Conservation (phyloP, 2,329 filamentous ascomycete species). For the Trichoderma gracile region DNA sequence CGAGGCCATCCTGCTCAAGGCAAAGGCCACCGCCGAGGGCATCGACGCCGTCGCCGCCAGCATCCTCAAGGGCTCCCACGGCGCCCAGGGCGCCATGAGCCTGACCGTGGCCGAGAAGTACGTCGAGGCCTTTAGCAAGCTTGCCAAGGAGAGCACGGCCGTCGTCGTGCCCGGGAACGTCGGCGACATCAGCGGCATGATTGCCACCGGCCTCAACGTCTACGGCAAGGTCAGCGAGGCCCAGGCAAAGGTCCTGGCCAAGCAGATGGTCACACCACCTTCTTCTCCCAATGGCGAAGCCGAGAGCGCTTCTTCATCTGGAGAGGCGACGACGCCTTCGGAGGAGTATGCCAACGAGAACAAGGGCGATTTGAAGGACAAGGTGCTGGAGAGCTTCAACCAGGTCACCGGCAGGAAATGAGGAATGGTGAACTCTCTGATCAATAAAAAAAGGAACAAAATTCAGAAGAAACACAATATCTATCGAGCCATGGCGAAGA, state of each 20-base stretch:
- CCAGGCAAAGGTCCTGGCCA: slow-evolving; percentile 68
- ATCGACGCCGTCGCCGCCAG: slow-evolving; percentile 81
- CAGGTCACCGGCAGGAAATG: slow-evolving; percentile 39
- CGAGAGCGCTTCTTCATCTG: neutral
- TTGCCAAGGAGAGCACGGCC: slow-evolving; percentile 93
- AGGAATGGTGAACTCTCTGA: too few relatives aligned
- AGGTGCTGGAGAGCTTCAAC: slow-evolving; percentile 45
- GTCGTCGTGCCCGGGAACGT: slow-evolving; percentile 97
- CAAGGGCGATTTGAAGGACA: slow-evolving; percentile 41
- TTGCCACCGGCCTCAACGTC: slow-evolving; percentile 90
- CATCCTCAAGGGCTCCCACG: slow-evolving; percentile 70
- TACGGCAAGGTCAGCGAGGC: slow-evolving; percentile 89
- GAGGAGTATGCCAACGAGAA: slow-evolving; percentile 26
- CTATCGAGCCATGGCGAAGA: too few relatives aligned
- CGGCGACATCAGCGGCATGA: slow-evolving; percentile 94
- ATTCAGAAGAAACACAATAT: neutral
- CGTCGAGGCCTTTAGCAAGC: slow-evolving; percentile 87
- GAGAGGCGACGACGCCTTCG: slow-evolving; percentile 6
- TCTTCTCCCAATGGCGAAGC: slow-evolving; percentile 24
- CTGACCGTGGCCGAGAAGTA: slow-evolving; percentile 95
- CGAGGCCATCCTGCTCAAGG: slow-evolving; percentile 86
- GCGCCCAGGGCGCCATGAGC: slow-evolving; percentile 81
- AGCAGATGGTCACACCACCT: slow-evolving; percentile 45
- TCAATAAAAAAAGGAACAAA: neutral
- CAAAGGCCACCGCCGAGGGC: slow-evolving; percentile 79